Conservation (phyloP, 163 green algal species). For the Picocystis sp. region DNA sequence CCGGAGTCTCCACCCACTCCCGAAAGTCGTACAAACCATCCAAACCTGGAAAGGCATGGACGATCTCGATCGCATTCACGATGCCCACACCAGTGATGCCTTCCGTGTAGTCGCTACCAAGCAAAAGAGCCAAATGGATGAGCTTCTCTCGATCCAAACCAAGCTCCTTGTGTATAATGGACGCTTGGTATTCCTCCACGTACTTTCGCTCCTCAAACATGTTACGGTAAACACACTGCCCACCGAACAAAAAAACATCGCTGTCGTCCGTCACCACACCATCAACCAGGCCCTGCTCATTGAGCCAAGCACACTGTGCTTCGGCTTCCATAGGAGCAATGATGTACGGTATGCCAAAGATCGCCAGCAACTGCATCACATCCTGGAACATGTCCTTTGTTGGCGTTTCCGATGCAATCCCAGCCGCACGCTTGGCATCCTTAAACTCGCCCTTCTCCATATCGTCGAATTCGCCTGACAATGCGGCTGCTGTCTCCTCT, state of each 20-base stretch:
- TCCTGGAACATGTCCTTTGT: slow-evolving; percentile 59
- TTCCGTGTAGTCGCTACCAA: slow-evolving; percentile 90
- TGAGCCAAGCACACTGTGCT: slow-evolving; percentile 88
- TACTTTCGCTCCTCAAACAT: slow-evolving; percentile 69
- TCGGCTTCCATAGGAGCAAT: slow-evolving; percentile 80
- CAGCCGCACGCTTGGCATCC: not conserved
- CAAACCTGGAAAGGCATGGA: slow-evolving; percentile 42
- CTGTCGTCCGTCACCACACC: slow-evolving; percentile 25
- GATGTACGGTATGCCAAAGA: slow-evolving; percentile 94
- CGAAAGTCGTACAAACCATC: slow-evolving; percentile 46
- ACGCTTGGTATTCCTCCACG: slow-evolving; percentile 76
- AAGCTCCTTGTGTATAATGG: slow-evolving; percentile 63
- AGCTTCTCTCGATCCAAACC: slow-evolving; percentile 53
- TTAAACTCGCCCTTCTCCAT: not conserved
- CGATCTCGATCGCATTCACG: slow-evolving; percentile 90
- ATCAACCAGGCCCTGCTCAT: slow-evolving; percentile 59
- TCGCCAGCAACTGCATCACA: slow-evolving; percentile 46
- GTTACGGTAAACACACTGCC: slow-evolving; percentile 59
- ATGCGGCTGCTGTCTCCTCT: not conserved
- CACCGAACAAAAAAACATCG: slow-evolving; percentile 81
- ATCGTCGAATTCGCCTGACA: not conserved
- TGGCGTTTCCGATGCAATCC: not conserved
- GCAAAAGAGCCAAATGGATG: slow-evolving; percentile 68
- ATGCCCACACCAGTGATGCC: slow-evolving; percentile 71
- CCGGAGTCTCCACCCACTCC: slow-evolving; percentile 56